Percentiles rank a stretch among this genome's conserved stretches.
Conservation (phyloP, 306 rosid genomes). For the Aeschynomene evenia region DNA sequence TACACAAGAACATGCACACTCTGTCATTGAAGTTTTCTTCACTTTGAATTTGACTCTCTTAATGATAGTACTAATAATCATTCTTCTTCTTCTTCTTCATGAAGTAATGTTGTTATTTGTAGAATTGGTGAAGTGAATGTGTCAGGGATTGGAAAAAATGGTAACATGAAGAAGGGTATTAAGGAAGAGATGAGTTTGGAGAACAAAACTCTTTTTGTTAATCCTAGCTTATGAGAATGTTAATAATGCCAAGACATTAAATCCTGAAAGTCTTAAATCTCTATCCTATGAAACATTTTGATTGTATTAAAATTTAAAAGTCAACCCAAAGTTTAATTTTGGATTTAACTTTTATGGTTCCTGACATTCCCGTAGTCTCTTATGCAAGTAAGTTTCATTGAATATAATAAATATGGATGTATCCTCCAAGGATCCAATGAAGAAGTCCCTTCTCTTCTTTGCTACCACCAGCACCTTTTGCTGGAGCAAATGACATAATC, state of each 20-base stretch:
- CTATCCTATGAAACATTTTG: too few relatives aligned
- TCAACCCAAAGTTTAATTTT: too few relatives aligned
- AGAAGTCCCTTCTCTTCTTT: slow-evolving; percentile 63
- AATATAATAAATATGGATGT: too few relatives aligned
- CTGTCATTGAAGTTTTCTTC: slow-evolving; percentile 29
- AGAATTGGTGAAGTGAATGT: slow-evolving; percentile 26
- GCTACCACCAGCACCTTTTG: slow-evolving; percentile 47
- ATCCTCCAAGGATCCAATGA: slow-evolving; percentile 68
- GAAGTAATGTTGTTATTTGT: slow-evolving; percentile 10
- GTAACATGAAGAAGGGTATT: not conserved
- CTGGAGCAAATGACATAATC: slow-evolving; percentile 51
- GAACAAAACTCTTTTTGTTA: not conserved
- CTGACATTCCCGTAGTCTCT: too few relatives aligned
- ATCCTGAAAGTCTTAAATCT: too few relatives aligned
- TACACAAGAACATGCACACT: not conserved
- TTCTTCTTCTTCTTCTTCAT: not conserved
- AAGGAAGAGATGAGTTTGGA: not conserved
- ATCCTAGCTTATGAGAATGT: slow-evolving; percentile 23
- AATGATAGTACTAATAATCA: slow-evolving; percentile 21
- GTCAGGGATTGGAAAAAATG: not conserved
- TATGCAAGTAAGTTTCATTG: too few relatives aligned
- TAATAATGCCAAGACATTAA: too few relatives aligned
- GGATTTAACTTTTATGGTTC: too few relatives aligned
- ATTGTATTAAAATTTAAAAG: too few relatives aligned
- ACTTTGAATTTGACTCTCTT: slow-evolving; percentile 18